Conservation (phyloP, 2,329 filamentous ascomycete genomes). For the Trichoderma endophyticum region DNA sequence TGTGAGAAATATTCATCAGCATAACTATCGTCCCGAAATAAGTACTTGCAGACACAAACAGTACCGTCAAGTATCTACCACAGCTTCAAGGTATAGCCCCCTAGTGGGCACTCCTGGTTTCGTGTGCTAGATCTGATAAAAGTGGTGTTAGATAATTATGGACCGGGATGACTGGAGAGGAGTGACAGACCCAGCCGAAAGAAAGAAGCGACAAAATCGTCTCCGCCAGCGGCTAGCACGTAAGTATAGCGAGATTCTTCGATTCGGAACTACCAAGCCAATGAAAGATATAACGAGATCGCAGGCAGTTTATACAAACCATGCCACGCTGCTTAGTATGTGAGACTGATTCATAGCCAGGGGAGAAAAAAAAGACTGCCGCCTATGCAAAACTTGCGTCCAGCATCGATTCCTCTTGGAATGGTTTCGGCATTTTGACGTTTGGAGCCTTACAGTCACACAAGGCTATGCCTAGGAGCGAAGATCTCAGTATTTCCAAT, state of each 20-base stretch:
- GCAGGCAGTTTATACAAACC: background rate
- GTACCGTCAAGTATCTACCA: background rate
- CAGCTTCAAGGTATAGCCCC: background rate
- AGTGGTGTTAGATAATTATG: background rate
- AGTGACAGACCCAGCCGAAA: background rate
- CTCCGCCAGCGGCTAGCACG: background rate
- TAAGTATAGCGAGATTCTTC: background rate
- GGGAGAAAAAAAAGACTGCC: background rate
- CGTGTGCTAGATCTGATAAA: background rate
- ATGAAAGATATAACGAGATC: background rate
- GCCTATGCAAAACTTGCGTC: background rate
- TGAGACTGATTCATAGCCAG: background rate
- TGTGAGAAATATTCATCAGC: background rate
- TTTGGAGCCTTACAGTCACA: background rate
- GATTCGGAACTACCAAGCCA: background rate
- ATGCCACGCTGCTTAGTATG: background rate
- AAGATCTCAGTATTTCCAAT: background rate
- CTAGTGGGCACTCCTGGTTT: background rate
- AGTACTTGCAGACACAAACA: background rate
- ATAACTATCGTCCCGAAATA: background rate
- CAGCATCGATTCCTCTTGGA: background rate
- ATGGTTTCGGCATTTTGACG: background rate
- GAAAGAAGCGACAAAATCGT: constrained; percentile 1
- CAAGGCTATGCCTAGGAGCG: background rate
- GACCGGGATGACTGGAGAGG: background rate